phyloP scores from a whole-genome alignment of 352 stramenopile genomes.

The Phytophthora rubi region DNA sequence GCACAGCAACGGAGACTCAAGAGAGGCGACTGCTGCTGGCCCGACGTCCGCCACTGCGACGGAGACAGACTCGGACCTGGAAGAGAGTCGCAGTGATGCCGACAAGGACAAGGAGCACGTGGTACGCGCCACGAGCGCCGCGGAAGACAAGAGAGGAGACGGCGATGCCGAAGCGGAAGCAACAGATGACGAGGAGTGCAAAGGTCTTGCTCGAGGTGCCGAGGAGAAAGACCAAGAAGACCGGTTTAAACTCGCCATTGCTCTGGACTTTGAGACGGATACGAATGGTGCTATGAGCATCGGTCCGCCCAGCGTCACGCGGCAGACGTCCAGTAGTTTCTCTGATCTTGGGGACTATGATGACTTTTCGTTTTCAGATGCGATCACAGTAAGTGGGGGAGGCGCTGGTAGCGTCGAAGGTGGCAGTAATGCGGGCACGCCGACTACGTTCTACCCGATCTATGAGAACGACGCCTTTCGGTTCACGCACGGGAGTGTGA shows the following conservation, averaged over 20 bases:
- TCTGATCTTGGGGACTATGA: conserved; percentile 89
- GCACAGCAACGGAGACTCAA: conserved; percentile 4
- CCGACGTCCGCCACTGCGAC: conserved; percentile 37
- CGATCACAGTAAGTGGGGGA: conserved; percentile 44
- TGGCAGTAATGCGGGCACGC: conserved; percentile 43
- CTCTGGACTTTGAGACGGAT: conserved; percentile 73
- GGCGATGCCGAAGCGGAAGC: conserved; percentile 9
- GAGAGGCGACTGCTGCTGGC: not conserved
- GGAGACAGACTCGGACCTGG: conserved; percentile 43
- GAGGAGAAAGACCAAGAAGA: conserved; percentile 42
- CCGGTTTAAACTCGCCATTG: conserved; percentile 60
- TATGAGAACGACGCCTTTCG: conserved; percentile 80
- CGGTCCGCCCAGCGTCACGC: conserved; percentile 53
- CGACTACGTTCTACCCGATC: conserved; percentile 79
- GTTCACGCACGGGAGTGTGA: conserved; percentile 62
- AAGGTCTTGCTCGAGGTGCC: conserved; percentile 26
- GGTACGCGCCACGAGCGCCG: conserved; percentile 3
- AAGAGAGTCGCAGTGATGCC: conserved; percentile 24
- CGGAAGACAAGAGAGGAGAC: conserved; percentile 24
- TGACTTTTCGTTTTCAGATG: conserved; percentile 78
- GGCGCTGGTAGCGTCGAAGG: conserved; percentile 40
- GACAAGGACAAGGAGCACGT: conserved; percentile 33
- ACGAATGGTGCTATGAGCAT: conserved; percentile 41
- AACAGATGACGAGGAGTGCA: conserved; percentile 37
- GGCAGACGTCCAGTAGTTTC: conserved; percentile 89